Evolutionary conservation across 2,329 filamentous ascomycete species (phyloP), one percentile per base, ranked within the genome.

Genomic region (Penicillium sp.): DNA sequence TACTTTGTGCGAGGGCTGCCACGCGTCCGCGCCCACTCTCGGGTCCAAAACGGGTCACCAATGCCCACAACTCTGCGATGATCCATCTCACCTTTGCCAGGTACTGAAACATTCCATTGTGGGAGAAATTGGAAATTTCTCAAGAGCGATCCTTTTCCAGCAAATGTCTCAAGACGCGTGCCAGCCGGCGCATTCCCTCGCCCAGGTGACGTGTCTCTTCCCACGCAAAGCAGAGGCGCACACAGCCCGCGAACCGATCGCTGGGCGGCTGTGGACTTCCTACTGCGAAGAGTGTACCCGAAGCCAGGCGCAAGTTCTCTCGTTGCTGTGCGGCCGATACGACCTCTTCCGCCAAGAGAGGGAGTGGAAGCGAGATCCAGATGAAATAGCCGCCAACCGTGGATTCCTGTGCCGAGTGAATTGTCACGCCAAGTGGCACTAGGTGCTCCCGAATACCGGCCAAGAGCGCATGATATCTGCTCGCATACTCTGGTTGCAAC

Each of bases 371-470:
- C 1, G 74, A 76, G 26, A 94, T 67, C 89, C 89, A 95, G 41
- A 95, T 73, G 65, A 95, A 95, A 65, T 91, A 95, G 0, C 90
- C 90, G 0, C 90, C 90, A 28, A 84, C 85, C 3, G 84, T 66
- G 3, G 72, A 64, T 32, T 72, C 41, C 4, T 54, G 45, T 7
- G 45, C 27, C n/a, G 55, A 43, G 32, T 53, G 50, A 7, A 68
- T 39, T 3, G 56, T 64, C 0, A 86, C 78, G 1, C 84, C 85
- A 0, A 86, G 70, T 1, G 85, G 84, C 0, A 76, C 62, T 1
- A 94, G 72, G 41, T 84, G 66, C 43, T 75, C 64, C 34, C 76
- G 63, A 25, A 93, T 78, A 0, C 84, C 81, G 2, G 66, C 57
- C 52, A 83, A 73, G 62, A 91, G 76, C 2, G 73, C 65, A 18